Evolutionary conservation across 495 filamentous ascomycete genomes (phyloP), one percentile per base, ranked within the genome.

Genomic region (Clavariopsis aquatica): DNA sequence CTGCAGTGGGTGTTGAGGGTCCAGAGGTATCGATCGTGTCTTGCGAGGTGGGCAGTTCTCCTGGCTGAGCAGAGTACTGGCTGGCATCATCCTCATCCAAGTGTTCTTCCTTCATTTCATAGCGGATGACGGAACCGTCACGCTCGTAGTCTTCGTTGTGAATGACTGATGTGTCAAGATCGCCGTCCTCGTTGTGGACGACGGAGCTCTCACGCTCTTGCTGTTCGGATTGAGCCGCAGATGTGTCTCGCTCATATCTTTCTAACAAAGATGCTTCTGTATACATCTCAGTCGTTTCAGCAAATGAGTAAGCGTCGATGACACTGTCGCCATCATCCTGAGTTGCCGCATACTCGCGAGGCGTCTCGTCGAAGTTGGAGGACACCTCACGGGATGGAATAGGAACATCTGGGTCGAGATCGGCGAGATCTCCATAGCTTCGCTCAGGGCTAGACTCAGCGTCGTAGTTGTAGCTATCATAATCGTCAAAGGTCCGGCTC

Each of bases 371-470:
- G 53, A 79, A 74, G 51, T 75, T 78, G 23, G 81, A 72, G 20
- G 80, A 74, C 22, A 73, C 72, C 72, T 89, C 86, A 26, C 85
- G 73, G 53, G 89, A 92, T 23, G 90, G 91, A 70, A 97, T 88
- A 0, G 92, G 89, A 55, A 90, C 81, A 74, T 96, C 92, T 0
- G 91, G 93, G 73, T 96, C 92, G 58, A 92, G 76, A 69, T 78
- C 65, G 19, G 71, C 73, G 15, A 78, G 64, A 76, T 64, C 77
- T 60, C 58, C 78, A 52, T 74, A 76, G 64, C 66, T 69, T 2
- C 76, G 80, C 47, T 85, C 83, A 19, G 78, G 78, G 57, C 79
- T 77, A 23, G 82, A 78, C 43, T 65, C 62, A n/a, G 51, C 64
- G 49, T 67, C 68, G 27, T 69, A 71, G 26, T 69, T 69, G 53